A percentile compares a stretch with the other conserved stretches of the same genome.
These are phyloP conservation scores for Sclerotinia glacialis DNA, from an alignment of 2,329 filamentous ascomycete species.

Conservation along the genomic window DNA sequence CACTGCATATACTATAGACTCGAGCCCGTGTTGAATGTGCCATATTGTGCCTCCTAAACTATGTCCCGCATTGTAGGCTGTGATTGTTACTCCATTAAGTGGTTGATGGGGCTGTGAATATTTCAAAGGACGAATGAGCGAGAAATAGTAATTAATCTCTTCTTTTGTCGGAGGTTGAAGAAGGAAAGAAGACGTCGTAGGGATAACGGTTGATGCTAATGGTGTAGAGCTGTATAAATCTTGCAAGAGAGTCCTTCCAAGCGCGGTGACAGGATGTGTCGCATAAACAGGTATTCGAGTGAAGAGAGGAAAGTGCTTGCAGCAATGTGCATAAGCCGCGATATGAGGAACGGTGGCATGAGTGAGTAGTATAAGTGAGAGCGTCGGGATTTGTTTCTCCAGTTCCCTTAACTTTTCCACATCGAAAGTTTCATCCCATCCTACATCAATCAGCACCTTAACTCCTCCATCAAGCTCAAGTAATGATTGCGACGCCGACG, in stretches of 20 bases:
- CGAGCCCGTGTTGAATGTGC: conserved; percentile 95
- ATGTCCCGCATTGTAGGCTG: conserved; percentile 94
- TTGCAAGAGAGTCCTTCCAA: conserved; percentile 85
- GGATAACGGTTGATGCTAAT: conserved; percentile 80
- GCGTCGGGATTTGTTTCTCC: conserved; percentile 86
- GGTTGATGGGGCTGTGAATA: conserved; percentile 97
- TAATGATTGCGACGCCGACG: conserved; percentile 87
- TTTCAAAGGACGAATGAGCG: conserved; percentile 84
- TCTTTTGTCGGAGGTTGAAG: conserved; percentile 72
- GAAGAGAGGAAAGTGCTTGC: conserved; percentile 92
- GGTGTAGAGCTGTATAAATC: conserved; percentile 90
- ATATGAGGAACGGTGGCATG: conserved; percentile 91
- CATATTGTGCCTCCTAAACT: conserved; percentile 96
- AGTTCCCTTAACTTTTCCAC: conserved; percentile 77
- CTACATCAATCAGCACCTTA: conserved; percentile 90
- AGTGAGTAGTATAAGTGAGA: conserved; percentile 91
- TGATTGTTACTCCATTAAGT: conserved; percentile 87
- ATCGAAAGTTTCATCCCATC: conserved; percentile 93
- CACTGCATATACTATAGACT: conserved; percentile 95
- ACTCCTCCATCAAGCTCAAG: conserved; percentile 95
- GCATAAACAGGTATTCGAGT: conserved; percentile 91
- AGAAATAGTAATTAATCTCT: conserved; percentile 91
- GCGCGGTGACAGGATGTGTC: conserved; percentile 86
- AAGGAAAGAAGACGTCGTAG: conserved; percentile 66
- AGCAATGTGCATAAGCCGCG: conserved; percentile 92